Evolutionary conservation across 345 rosid genomes (phyloP).

Genomic region (Gossypium rotundifolium): DNA sequence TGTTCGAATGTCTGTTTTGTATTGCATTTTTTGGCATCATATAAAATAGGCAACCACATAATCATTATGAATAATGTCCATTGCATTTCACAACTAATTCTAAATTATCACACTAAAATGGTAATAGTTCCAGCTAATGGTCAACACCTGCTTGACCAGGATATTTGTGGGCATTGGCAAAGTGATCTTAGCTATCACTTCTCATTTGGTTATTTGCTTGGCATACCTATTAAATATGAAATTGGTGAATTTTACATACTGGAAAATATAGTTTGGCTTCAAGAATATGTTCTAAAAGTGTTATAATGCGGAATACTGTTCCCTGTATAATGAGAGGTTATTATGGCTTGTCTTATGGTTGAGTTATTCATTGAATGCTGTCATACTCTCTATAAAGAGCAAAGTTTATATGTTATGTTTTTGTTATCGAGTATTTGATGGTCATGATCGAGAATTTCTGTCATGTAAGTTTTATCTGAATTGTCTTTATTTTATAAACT

Average conservation of each 20-base stretch:
- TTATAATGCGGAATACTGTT: neutral
- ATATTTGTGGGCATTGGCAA: neutral
- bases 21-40: neutral
- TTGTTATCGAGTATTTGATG: neutral
- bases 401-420: neutral
- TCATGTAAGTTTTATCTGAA: neutral
- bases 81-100: neutral
- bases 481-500: conserved; percentile 9
- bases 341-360: neutral
- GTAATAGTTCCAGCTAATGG: neutral
- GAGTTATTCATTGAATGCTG: neutral
- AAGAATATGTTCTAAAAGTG: neutral
- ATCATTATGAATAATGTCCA: neutral
- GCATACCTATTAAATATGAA: neutral
- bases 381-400: neutral
- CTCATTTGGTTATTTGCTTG: neutral
- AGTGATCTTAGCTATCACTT: neutral
- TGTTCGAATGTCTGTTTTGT: neutral
- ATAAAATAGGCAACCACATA: neutral
- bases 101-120: neutral
- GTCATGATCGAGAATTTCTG: neutral
- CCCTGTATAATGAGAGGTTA: neutral
- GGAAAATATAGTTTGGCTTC: neutral
- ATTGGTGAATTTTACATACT: neutral
- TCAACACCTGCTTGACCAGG: neutral